These are phyloP conservation scores for Epichloe hybrida DNA, from an alignment of 2,329 filamentous ascomycete species.

Conservation along the genomic window DNA sequence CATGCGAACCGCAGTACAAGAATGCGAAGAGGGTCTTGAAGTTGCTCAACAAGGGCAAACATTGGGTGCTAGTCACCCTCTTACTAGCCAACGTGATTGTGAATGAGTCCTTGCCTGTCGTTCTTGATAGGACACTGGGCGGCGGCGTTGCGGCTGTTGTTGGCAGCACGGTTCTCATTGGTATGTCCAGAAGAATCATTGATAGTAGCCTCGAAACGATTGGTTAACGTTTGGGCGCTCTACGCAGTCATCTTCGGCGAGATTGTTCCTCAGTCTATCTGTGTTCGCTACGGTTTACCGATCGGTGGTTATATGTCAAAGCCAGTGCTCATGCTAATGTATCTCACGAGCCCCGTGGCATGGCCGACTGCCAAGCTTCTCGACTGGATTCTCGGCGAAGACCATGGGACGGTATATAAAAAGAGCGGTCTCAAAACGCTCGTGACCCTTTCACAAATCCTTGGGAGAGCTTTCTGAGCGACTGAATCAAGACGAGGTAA, in stretches of 20 bases:
- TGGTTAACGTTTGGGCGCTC: conserved; percentile 8
- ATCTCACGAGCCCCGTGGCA: conserved; percentile 73
- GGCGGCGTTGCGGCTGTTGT: conserved; percentile 91
- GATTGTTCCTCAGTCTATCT: conserved; percentile 88
- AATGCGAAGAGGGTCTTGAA: conserved; percentile 72
- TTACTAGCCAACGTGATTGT: conserved; percentile 94
- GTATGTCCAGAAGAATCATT: conserved; percentile 35
- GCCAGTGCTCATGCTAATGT: conserved; percentile 81
- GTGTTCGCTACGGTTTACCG: conserved; percentile 86
- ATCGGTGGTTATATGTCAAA: conserved; percentile 92
- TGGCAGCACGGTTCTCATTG: conserved; percentile 85
- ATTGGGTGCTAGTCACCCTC: conserved; percentile 94
- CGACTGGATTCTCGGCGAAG: conserved; percentile 82
- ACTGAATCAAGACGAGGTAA: conserved; percentile 93
- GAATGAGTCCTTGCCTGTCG: conserved; percentile 90
- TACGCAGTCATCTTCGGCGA: conserved; percentile 90
- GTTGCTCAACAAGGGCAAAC: conserved; percentile 77
- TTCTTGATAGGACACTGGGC: conserved; percentile 84
- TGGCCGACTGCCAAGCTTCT: conserved; percentile 95
- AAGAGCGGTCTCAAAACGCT: conserved; percentile 95
- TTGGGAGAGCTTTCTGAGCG: conserved; percentile 77
- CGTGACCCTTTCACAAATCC: conserved; percentile 89
- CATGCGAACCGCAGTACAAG: conserved; percentile 70
- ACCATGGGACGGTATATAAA: conserved; percentile 95
- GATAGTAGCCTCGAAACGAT: not conserved